Conservation (phyloP, 2,329 filamentous ascomycete genomes). For the Hymenoscyphus scutula region DNA sequence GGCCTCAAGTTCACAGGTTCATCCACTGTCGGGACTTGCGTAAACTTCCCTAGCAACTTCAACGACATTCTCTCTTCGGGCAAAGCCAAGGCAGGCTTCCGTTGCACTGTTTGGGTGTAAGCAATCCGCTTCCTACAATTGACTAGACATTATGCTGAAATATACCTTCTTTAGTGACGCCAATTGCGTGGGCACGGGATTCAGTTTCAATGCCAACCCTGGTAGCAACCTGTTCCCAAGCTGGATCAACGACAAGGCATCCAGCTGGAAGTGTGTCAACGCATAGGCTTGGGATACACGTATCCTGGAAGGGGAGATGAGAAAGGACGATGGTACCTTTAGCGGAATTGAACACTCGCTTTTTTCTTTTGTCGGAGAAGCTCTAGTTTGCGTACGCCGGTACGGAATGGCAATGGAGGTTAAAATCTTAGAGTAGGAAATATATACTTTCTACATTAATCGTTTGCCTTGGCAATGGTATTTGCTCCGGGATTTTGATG, state of each 20-base stretch:
- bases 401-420: too few species aligned
- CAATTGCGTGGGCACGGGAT: conserved; percentile 15
- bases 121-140: not conserved
- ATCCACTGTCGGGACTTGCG: conserved; percentile 10
- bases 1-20: conserved; percentile 20
- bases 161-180: not conserved
- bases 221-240: conserved; percentile 11
- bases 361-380: too few species aligned
- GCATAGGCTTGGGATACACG: conserved; percentile 5
- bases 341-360: too few species aligned
- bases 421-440: too few species aligned
- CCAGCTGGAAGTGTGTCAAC: conserved; percentile 19
- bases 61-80: conserved; percentile 15
- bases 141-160: not conserved
- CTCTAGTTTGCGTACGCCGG: too few species aligned
- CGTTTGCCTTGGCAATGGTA: too few species aligned
- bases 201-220: conserved; percentile 17
- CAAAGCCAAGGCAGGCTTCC: conserved; percentile 19
- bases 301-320: too few species aligned
- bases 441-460: too few species aligned
- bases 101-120: conserved; percentile 20
- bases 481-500: too few species aligned
- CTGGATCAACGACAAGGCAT: conserved; percentile 18
- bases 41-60: conserved; percentile 15
- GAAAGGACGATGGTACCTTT: too few species aligned